Evolutionary conservation across 2,329 filamentous ascomycete genomes (phyloP).

Genomic region (Exophiala mesophila): DNA sequence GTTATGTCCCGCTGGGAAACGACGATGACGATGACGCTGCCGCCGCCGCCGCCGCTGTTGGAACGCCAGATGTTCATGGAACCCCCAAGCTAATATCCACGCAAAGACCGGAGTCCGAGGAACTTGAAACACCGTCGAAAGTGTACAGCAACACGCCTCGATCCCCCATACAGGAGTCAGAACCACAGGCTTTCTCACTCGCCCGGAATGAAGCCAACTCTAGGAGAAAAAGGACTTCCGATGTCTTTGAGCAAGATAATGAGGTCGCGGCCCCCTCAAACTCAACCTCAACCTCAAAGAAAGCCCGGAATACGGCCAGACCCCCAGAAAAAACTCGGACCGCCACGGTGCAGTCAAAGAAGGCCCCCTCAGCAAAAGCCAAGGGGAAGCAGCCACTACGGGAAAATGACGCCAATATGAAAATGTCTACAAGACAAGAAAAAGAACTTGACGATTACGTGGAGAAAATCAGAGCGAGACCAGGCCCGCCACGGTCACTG

Average conservation of each 20-base stretch:
- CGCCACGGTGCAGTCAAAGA: slow-evolving; percentile 25
- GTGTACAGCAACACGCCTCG: slow-evolving; percentile 23
- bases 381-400: slow-evolving; percentile 27
- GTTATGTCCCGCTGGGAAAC: slow-evolving; percentile 5
- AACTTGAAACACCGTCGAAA: slow-evolving; percentile 11
- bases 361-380: slow-evolving; percentile 34
- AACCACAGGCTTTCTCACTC: slow-evolving; percentile 6
- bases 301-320: slow-evolving; percentile 18
- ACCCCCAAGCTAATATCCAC: slow-evolving; percentile 1
- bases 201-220: slow-evolving; percentile 23
- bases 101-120: slow-evolving; percentile 11
- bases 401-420: slow-evolving; percentile 27
- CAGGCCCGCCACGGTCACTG: slow-evolving; percentile 45
- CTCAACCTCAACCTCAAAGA: slow-evolving; percentile 19
- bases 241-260: slow-evolving; percentile 20
- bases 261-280: slow-evolving; percentile 23
- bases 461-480: slow-evolving; percentile 41
- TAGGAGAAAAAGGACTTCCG: slow-evolving; percentile 25
- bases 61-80: slow-evolving; percentile 12
- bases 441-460: slow-evolving; percentile 39
- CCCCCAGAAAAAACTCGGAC: neutral
- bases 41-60: slow-evolving; percentile 25
- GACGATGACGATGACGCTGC: slow-evolving; percentile 14
- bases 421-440: slow-evolving; percentile 30
- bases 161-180: slow-evolving; percentile 12